Conservation (phyloP, 208 protist species). For the Plasmodiophora brassicae region DNA sequence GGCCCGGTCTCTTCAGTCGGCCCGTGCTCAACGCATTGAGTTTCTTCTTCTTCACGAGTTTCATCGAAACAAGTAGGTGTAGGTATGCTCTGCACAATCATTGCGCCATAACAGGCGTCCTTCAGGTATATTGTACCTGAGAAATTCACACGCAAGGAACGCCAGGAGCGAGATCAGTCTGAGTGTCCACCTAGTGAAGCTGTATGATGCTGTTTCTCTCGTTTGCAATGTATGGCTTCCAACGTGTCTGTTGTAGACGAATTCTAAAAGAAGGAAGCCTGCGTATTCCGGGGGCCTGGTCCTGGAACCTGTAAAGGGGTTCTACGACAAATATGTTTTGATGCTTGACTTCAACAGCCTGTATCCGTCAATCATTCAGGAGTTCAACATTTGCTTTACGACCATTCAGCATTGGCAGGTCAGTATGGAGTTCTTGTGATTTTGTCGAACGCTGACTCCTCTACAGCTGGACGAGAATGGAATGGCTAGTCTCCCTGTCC, state of each 20-base stretch:
- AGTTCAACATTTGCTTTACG: conserved; percentile 99
- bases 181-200: not conserved
- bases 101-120: not conserved
- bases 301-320: conserved; percentile 86
- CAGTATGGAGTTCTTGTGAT: not conserved
- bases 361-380: conserved; percentile 99
- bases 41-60: conserved; percentile 95
- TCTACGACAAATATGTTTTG: conserved; percentile 97
- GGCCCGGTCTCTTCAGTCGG: conserved; percentile 48
- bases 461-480: too few species aligned
- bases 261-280: conserved; percentile 44
- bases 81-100: not conserved
- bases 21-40: conserved; percentile 93
- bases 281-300: conserved; percentile 64
- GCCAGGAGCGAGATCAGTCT: not conserved
- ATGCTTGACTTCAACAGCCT: conserved; percentile 99
- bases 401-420: conserved; percentile 71
- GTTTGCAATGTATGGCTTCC: not conserved
- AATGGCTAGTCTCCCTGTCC: not conserved
- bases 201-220: not conserved
- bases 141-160: conserved; percentile 31
- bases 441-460: too few species aligned
- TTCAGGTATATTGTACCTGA: conserved; percentile 37
- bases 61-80: conserved; percentile 46
- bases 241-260: not conserved